These are phyloP conservation scores for Tetrahymena borealis DNA, from an alignment of 73 alveolate genomes.

Conservation along the genomic window DNA sequence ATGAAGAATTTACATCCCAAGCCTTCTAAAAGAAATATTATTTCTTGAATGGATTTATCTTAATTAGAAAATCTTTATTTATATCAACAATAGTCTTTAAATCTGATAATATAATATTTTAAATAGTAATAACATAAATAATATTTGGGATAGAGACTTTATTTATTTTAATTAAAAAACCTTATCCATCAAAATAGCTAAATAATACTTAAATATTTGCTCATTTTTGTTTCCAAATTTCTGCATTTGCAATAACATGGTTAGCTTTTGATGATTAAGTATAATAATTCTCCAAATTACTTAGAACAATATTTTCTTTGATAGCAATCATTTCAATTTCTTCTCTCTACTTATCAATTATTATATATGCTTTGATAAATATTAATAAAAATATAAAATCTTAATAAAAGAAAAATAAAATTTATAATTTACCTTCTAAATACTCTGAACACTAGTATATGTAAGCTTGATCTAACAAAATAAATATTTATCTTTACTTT, in stretches of 20 bases:
- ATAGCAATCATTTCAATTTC: too few relatives aligned
- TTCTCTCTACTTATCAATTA: too few relatives aligned
- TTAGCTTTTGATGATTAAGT: not conserved
- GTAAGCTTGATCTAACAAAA: too few relatives aligned
- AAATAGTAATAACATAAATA: not conserved
- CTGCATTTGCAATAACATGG: not conserved
- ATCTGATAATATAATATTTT: not conserved
- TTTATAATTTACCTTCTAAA: too few relatives aligned
- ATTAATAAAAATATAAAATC: too few relatives aligned
- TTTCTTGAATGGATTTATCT: not conserved
- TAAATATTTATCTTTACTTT: too few relatives aligned
- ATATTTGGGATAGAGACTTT: not conserved
- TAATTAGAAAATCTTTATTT: not conserved
- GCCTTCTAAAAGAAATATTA: not conserved
- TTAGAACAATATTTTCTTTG: too few relatives aligned
- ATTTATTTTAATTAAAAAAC: not conserved
- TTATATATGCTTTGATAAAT: too few relatives aligned
- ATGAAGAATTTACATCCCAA: not conserved
- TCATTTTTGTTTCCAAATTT: not conserved
- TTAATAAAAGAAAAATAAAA: too few relatives aligned
- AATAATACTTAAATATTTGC: not conserved
- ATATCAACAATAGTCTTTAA: not conserved
- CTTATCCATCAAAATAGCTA: not conserved
- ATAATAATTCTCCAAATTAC: too few relatives aligned
- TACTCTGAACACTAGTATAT: too few relatives aligned